phyloP scores from a whole-genome alignment of 768 basidiomycete species.

The Fibroporia radiculosa region DNA sequence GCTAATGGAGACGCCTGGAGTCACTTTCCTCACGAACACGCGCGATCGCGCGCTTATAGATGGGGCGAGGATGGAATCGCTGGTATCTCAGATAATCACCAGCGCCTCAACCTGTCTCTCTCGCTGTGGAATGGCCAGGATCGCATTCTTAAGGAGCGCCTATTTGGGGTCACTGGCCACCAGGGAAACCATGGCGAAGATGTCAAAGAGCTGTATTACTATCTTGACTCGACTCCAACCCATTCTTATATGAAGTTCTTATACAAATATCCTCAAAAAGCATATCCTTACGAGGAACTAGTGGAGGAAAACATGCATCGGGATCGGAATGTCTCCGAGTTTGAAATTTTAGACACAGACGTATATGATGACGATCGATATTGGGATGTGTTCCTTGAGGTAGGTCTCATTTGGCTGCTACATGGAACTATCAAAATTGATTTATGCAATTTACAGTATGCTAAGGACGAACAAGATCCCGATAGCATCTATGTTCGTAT shows the following conservation, averaged over 20 bases:
- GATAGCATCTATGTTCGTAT: slow-evolving; percentile 89
- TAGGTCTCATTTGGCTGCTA: slow-evolving; percentile 30
- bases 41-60: slow-evolving; percentile 88
- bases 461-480: slow-evolving; percentile 90
- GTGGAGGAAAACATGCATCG: slow-evolving; percentile 79
- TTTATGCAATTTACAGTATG: slow-evolving; percentile 53
- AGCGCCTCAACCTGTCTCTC: slow-evolving; percentile 83
- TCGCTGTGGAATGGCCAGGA: slow-evolving; percentile 95
- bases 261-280: slow-evolving; percentile 95
- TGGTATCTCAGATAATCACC: slow-evolving; percentile 96
- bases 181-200: slow-evolving; percentile 99
- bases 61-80: slow-evolving; percentile 99
- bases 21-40: slow-evolving; percentile 91
- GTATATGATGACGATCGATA: slow-evolving; percentile 88
- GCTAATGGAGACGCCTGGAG: slow-evolving; percentile 93
- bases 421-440: no score
- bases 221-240: slow-evolving; percentile 96
- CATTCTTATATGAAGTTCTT: slow-evolving; percentile 99
- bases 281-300: slow-evolving; percentile 91
- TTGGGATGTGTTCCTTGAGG: slow-evolving; percentile 99
- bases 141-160: slow-evolving; percentile 90
- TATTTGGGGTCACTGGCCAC: slow-evolving; percentile 94
- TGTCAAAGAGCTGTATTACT: slow-evolving; percentile 98
- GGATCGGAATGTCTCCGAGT: slow-evolving; percentile 81
- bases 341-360: slow-evolving; percentile 89